phyloP scores from a whole-genome alignment of 768 basidiomycete genomes.

The Pleurotus giganteus region DNA sequence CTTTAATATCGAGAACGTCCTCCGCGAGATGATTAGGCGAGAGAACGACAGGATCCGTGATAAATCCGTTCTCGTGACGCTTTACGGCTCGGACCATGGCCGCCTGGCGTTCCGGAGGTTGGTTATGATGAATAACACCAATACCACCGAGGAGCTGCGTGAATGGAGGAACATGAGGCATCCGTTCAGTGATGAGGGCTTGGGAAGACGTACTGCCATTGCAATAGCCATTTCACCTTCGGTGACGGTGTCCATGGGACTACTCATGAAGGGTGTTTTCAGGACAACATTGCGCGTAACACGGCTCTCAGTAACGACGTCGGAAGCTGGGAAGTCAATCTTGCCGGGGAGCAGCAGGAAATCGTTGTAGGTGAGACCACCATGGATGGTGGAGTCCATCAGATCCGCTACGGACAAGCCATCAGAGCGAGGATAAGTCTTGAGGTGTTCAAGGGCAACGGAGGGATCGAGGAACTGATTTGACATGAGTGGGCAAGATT shows the following conservation, averaged over 20 bases:
- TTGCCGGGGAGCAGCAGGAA: constrained; percentile 93
- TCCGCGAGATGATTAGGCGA: constrained; percentile 75
- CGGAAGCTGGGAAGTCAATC: constrained; percentile 86
- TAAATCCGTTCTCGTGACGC: constrained; percentile 98
- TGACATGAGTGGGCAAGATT: constrained; percentile 27
- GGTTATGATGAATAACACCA: constrained; percentile 98
- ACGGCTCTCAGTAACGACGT: constrained; percentile 78
- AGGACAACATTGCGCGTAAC: constrained; percentile 89
- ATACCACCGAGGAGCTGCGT: constrained; percentile 86
- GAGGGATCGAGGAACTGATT: constrained; percentile 59
- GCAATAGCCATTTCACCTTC: constrained; percentile 92
- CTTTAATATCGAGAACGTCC: constrained; percentile 93
- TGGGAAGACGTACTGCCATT: constrained; percentile 67
- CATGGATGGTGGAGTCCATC: constrained; percentile 82
- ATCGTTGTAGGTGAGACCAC: constrained; percentile 97
- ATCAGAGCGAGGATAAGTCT: constrained; percentile 68
- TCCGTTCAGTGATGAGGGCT: constrained; percentile 13
- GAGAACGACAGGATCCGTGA: constrained; percentile 89
- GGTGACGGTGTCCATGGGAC: constrained; percentile 99
- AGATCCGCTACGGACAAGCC: constrained; percentile 84
- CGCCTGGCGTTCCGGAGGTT: constrained; percentile 79
- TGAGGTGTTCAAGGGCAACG: constrained; percentile 73
- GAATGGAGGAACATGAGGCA: constrained; percentile 7
- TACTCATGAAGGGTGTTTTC: constrained; percentile 96
- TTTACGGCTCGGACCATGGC: constrained; percentile 98